A percentile compares a stretch with the other conserved stretches of the same genome.
phyloP scores from a whole-genome alignment of 2,329 filamentous ascomycete species.

The Gremmenia infestans region DNA sequence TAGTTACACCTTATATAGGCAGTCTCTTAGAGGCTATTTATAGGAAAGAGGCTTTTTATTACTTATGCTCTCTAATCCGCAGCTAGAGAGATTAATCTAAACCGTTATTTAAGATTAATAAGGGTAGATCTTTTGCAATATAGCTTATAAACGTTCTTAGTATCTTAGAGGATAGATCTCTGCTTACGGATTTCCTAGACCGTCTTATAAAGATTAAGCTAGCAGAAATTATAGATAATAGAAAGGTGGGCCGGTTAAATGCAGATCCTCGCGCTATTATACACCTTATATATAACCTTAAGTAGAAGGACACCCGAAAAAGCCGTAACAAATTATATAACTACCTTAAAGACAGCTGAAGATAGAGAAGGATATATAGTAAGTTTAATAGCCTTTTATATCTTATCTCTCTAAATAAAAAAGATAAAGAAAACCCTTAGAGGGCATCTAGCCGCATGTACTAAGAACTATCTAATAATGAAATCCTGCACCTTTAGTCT shows the following conservation, averaged over 20 bases:
- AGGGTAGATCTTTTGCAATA: background rate
- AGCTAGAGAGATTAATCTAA: slow-evolving; percentile 5
- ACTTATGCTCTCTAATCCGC: slow-evolving; percentile 4
- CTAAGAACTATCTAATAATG: background rate
- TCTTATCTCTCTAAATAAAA: slow-evolving; percentile 4
- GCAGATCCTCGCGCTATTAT: slow-evolving; percentile 2
- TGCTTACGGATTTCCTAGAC: slow-evolving; percentile 4
- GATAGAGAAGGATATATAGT: slow-evolving; percentile 6
- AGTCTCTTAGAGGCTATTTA: slow-evolving; percentile 3
- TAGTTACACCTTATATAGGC: slow-evolving; percentile 3
- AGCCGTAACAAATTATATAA: slow-evolving; percentile 1
- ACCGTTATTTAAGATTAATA: slow-evolving; percentile 2
- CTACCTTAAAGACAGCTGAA: slow-evolving; percentile 9
- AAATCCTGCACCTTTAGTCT: slow-evolving; percentile 5
- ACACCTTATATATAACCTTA: slow-evolving; percentile 3
- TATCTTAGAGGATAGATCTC: slow-evolving; percentile 4
- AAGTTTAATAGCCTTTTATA: slow-evolving; percentile 6
- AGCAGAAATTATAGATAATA: slow-evolving; percentile 2
- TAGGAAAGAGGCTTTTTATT: slow-evolving; percentile 6
- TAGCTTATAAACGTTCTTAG: slow-evolving; percentile 4
- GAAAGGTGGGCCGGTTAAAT: slow-evolving; percentile 3
- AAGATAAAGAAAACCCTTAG: slow-evolving; percentile 2
- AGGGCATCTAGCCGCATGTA: slow-evolving; percentile 4
- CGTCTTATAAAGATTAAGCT: slow-evolving; percentile 5
- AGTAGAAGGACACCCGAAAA: slow-evolving; percentile 2